Evolutionary conservation across 2,329 filamentous ascomycete species (phyloP).

Genomic region (Hymenoscyphus infarciens): DNA sequence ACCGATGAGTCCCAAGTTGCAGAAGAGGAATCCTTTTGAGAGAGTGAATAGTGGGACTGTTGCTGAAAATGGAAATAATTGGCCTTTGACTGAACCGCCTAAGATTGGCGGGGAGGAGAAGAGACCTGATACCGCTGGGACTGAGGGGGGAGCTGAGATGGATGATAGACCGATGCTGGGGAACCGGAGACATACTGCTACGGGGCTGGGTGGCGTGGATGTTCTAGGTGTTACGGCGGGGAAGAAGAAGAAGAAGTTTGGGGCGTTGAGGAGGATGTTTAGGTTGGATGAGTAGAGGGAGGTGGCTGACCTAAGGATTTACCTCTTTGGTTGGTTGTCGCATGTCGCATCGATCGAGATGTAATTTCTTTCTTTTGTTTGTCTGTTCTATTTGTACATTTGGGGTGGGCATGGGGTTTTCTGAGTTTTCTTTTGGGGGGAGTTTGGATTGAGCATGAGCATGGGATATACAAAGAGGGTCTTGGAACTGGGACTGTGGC

Average conservation of each 20-base stretch:
- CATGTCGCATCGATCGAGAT: no score
- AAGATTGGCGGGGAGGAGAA: constrained; percentile 36
- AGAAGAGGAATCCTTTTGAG: constrained; percentile 42
- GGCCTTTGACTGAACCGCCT: constrained; percentile 15
- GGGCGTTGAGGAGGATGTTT: constrained; percentile 62
- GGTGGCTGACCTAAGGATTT: no score
- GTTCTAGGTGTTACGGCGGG: constrained; percentile 11
- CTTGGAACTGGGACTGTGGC: no score
- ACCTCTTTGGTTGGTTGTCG: no score
- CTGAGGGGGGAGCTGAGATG: constrained; percentile 14
- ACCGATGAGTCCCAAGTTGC: constrained; percentile 40
- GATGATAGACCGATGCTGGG: constrained; percentile 24
- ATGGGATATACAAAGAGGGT: no score
- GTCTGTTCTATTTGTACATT: no score
- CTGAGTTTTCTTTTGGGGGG: no score
- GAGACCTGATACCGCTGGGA: constrained; percentile 28
- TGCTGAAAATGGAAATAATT: constrained; percentile 7
- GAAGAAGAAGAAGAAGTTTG: constrained; percentile 65
- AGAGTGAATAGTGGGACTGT: constrained; percentile 35
- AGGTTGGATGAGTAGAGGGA: constrained; percentile 44
- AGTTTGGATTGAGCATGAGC: no score
- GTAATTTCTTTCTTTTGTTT: no score
- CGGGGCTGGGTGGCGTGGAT: constrained; percentile 26
- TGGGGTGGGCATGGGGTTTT: no score
- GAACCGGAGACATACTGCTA: constrained; percentile 28